Evolutionary conservation across 2,329 filamentous ascomycete species (phyloP).

Genomic region (Penicillium hesseltinei): DNA sequence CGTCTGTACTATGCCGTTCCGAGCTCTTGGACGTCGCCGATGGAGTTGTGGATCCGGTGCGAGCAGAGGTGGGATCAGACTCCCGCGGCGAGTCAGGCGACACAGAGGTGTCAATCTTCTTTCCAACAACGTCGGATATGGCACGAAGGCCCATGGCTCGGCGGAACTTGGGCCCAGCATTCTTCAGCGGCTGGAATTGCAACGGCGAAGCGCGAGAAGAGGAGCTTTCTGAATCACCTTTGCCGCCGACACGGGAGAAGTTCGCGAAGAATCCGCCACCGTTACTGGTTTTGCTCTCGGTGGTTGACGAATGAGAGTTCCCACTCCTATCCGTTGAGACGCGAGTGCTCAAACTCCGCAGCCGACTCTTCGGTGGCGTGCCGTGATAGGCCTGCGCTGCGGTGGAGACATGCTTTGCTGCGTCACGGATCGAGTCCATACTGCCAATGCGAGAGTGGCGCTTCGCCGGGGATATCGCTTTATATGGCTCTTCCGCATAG

Average conservation of each 20-base stretch:
- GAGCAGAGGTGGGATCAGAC: conserved; percentile 62
- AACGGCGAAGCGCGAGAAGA: conserved; percentile 48
- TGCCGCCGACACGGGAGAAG: conserved; percentile 46
- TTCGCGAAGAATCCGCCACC: conserved; percentile 37
- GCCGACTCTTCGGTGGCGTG: conserved; percentile 52
- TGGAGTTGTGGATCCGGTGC: conserved; percentile 71
- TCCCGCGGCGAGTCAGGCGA: conserved; percentile 51
- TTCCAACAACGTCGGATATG: conserved; percentile 72
- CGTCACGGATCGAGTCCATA: conserved; percentile 69
- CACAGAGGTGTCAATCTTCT: conserved; percentile 46
- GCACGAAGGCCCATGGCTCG: conserved; percentile 71
- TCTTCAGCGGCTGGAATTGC: conserved; percentile 52
- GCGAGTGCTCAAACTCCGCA: conserved; percentile 63
- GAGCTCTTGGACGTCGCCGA: conserved; percentile 67
- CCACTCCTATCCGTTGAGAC: conserved; percentile 35
- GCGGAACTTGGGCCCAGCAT: conserved; percentile 59
- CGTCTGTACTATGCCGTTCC: conserved; percentile 72
- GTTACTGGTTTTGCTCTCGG: conserved; percentile 50
- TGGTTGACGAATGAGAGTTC: conserved; percentile 52
- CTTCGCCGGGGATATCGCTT: conserved; percentile 64
- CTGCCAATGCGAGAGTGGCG: conserved; percentile 78
- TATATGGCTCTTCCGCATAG: conserved; percentile 70
- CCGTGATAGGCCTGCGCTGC: conserved; percentile 65
- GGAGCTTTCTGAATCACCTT: conserved; percentile 49
- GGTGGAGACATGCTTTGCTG: conserved; percentile 52